phyloP scores from a whole-genome alignment of 1,284 basidiomycete species.

The Cystobasidium slooffiae region DNA sequence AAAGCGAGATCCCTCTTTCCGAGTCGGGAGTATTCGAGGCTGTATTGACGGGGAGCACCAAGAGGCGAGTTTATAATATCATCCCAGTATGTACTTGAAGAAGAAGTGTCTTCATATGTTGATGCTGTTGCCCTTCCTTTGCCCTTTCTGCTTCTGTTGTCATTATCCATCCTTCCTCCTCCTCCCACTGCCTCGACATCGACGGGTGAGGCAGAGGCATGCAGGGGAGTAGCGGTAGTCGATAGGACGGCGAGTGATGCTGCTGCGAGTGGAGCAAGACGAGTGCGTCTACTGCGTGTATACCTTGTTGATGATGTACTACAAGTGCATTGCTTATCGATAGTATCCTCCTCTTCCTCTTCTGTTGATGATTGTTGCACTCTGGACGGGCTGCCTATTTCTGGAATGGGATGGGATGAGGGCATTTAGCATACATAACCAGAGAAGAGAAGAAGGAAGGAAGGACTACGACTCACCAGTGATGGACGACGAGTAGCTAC shows the following conservation, averaged over 20 bases:
- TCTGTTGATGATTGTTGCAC: not conserved
- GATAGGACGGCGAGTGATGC: slow-evolving; percentile 3
- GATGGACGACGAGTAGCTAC: slow-evolving; percentile 14
- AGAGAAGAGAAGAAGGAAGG: not conserved
- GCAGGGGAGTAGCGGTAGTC: not conserved
- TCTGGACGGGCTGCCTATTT: slow-evolving; percentile 25
- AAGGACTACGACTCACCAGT: not conserved
- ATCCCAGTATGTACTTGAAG: no score
- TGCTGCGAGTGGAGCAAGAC: not conserved
- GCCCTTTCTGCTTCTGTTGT: slow-evolving; percentile 7
- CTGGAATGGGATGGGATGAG: slow-evolving; percentile 5
- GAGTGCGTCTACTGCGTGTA: not conserved
- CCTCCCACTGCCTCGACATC: not conserved
- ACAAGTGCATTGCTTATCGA: slow-evolving; percentile 4
- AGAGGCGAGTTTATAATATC: no score
- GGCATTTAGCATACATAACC: not conserved
- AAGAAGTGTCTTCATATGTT: no score
- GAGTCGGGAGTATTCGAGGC: no score
- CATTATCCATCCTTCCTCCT: not conserved
- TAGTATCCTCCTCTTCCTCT: not conserved
- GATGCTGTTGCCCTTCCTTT: slow-evolving; percentile 24
- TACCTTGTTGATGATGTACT: not conserved
- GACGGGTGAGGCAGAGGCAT: slow-evolving; percentile 17
- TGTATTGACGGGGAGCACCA: no score
- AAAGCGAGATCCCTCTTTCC: no score